Base-by-base conservation (phyloP, 208 protist genomes). In the Trypanosoma boissoni region DNA sequence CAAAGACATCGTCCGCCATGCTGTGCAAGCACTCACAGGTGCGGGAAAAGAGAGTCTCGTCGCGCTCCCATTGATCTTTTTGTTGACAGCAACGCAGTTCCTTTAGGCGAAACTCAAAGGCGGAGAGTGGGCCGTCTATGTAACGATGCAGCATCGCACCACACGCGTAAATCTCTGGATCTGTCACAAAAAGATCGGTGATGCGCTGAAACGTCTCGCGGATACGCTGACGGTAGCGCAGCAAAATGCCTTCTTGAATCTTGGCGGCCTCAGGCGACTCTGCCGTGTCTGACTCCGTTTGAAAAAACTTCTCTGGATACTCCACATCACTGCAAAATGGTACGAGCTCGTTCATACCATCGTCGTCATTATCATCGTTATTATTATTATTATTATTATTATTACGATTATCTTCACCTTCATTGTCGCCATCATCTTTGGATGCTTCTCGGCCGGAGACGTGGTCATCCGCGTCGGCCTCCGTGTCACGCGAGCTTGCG, bases 31-130 rank as follows among this genome's bases (percentile, higher is more conserved):
- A 75, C 57, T 78, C 78, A 52, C 91, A 76, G 1, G 80, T 88
- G 26, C 83, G 77, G 16, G 34, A 37, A 58, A 92, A 91, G 10
- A 76, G 68, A 0, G 45, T 41, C 20, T 70, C 67, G 16, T 80
- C 58, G 12, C 85, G 78, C 48, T 79, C 62, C 86, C 88, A 95
- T 66, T 95, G 88, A 36, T 90, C 77, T 65, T 88, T 89, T 52
- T 92, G 88, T 49, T 84, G 72, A 45, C 83, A 91, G 50, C 74
- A 84, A 2, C 88, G 80, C 32, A 95, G 58, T 70, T 92, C 80
- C 72, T 95, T 92, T 48, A 77, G 28, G 23, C 76, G 82, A 66
- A 87, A 88, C 46, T 72, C 64, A 58, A 80, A 89, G 23, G 60
- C 54, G 2, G 59, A 57, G 26, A 91, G 60, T 6, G 88, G 85